A percentile compares a stretch with the other conserved stretches of the same genome.
phyloP scores from a whole-genome alignment of 371 early-diverging fungal species.

The Mucor racemosus region DNA sequence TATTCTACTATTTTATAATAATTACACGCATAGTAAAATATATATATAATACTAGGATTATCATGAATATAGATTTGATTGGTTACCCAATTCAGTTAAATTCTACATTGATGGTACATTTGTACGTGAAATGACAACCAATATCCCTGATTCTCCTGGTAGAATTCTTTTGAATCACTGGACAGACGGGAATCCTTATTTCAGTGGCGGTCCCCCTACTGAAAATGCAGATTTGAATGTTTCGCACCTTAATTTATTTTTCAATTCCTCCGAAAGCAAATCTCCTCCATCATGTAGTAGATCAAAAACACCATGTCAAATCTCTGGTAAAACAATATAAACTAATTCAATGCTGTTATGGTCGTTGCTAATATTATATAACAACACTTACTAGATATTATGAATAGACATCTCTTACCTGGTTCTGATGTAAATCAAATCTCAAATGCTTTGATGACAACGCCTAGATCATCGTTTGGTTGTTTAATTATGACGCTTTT shows the following conservation, averaged over 20 bases:
- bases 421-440: conserved; percentile 4
- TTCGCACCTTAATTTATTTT: conserved; percentile 46
- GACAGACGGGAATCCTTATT: conserved; percentile 53
- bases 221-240: conserved; percentile 32
- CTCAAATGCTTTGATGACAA: neutral
- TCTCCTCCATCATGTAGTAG: conserved; percentile 8
- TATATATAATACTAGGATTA: conserved; percentile 27
- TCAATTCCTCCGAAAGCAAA: conserved; percentile 37
- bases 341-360: neutral
- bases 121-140: conserved; percentile 32
- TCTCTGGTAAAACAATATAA: conserved; percentile 23
- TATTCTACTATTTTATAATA: neutral
- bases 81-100: conserved; percentile 38
- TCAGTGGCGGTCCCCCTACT: conserved; percentile 36
- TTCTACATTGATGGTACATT: conserved; percentile 41
- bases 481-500: conserved; percentile 2
- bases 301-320: conserved; percentile 24
- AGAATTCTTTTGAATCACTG: conserved; percentile 48
- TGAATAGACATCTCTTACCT: conserved; percentile 24
- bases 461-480: conserved; percentile 2
- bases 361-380: neutral
- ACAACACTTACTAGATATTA: conserved; percentile 23
- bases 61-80: conserved; percentile 55
- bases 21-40: neutral
- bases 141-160: conserved; percentile 42